phyloP scores from a whole-genome alignment of 176 grass and related monocot genomes.

The Aegilops speltoides region DNA sequence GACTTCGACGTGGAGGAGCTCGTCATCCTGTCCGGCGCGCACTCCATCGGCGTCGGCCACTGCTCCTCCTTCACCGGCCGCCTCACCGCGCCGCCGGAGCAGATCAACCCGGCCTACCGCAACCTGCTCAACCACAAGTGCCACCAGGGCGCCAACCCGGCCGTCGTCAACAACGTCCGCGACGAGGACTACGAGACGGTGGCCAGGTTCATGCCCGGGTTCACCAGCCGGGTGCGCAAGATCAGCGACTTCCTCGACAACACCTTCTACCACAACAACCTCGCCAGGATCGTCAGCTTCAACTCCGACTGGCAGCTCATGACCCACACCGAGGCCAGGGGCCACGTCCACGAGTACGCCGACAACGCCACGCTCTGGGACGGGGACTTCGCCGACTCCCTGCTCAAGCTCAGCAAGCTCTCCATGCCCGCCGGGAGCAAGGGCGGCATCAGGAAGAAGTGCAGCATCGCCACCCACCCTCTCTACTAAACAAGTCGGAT shows the following conservation, averaged over 20 bases:
- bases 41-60: constrained; percentile 62
- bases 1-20: constrained; percentile 60
- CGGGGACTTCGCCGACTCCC: constrained; percentile 39
- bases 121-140: constrained; percentile 40
- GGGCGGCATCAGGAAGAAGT: constrained; percentile 62
- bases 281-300: constrained; percentile 45
- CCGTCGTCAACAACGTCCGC: constrained; percentile 22
- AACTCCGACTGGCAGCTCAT: constrained; percentile 54
- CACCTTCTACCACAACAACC: constrained; percentile 47
- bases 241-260: constrained; percentile 32
- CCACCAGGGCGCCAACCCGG: background rate
- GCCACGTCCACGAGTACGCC: constrained; percentile 34
- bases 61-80: constrained; percentile 51
- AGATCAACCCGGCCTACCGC: constrained; percentile 42
- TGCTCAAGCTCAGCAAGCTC: constrained; percentile 63
- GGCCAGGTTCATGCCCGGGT: constrained; percentile 11
- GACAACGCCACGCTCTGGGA: constrained; percentile 40
- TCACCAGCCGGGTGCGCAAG: constrained; percentile 39
- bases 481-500: background rate
- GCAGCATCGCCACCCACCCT: constrained; percentile 23
- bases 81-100: constrained; percentile 15
- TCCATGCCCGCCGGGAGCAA: constrained; percentile 43
- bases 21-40: constrained; percentile 64
- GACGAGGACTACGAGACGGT: constrained; percentile 14
- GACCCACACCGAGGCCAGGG: constrained; percentile 4